Evolutionary conservation across 306 rosid species (phyloP).

Genomic region (Senna siamea): DNA sequence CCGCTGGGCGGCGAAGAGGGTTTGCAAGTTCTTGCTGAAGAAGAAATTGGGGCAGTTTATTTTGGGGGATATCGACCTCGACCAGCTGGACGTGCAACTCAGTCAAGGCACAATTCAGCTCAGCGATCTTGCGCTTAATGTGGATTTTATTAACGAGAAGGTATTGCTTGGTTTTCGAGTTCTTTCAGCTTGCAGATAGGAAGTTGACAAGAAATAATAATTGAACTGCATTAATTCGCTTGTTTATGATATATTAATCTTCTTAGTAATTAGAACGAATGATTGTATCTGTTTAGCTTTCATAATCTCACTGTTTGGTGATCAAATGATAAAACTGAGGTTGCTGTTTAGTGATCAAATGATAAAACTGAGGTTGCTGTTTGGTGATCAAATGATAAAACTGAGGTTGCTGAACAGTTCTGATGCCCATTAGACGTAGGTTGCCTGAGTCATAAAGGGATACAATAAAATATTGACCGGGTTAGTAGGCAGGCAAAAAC

Average conservation of each 20-base stretch:
- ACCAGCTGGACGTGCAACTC: conserved; percentile 93
- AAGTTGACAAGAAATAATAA: neutral
- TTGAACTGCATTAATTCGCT: neutral
- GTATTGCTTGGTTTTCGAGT: conserved; percentile 36
- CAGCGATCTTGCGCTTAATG: conserved; percentile 83
- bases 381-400: neutral
- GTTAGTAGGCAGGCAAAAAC: neutral
- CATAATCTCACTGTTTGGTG: neutral
- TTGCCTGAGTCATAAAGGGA: neutral
- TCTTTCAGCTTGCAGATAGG: neutral
- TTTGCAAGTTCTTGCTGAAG: conserved; percentile 85
- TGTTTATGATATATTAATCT: neutral
- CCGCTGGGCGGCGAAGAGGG: conserved; percentile 82
- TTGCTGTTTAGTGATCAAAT: too few relatives aligned
- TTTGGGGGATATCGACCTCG: conserved; percentile 84
- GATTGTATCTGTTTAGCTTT: neutral
- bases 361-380: too few relatives aligned
- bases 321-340: too few relatives aligned
- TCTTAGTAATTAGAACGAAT: neutral
- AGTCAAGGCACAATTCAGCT: conserved; percentile 87
- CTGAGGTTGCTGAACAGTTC: neutral
- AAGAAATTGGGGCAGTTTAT: conserved; percentile 91
- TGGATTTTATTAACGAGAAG: conserved; percentile 80
- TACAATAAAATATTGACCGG: neutral
- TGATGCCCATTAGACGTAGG: conserved; percentile 12